Evolutionary conservation across 2,329 filamentous ascomycete species (phyloP).

Genomic region (Biscogniauxia sp.): DNA sequence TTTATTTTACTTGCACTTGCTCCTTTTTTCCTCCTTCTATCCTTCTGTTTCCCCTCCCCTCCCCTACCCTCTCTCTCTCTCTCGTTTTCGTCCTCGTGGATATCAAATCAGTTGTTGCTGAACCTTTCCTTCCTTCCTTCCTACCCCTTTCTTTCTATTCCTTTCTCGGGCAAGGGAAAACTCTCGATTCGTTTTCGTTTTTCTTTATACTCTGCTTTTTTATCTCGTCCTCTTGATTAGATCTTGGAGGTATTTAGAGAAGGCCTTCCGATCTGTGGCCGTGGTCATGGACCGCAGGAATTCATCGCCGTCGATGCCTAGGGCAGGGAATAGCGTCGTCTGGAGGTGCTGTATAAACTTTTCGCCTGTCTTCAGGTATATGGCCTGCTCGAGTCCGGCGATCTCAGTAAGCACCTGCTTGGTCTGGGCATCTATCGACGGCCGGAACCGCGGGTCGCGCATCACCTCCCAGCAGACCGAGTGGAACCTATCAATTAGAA

Average conservation of each 20-base stretch:
- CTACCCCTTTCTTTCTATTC: too few species aligned
- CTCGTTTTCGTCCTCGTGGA: too few species aligned
- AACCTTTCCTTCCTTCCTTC: too few species aligned
- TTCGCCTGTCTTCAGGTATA: constrained; percentile 86
- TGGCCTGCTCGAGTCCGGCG: constrained; percentile 79
- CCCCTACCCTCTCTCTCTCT: too few species aligned
- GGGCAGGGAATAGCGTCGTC: constrained; percentile 58
- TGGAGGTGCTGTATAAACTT: constrained; percentile 72
- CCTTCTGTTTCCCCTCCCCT: not conserved
- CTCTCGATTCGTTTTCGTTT: not conserved
- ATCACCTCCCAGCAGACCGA: constrained; percentile 87
- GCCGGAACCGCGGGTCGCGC: constrained; percentile 73
- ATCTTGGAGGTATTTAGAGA: constrained; percentile 62
- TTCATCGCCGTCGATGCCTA: constrained; percentile 62
- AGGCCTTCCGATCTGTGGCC: constrained; percentile 57
- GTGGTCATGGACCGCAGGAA: constrained; percentile 60
- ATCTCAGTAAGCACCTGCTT: constrained; percentile 87
- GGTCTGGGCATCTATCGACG: constrained; percentile 78
- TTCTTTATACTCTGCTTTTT: constrained; percentile 2
- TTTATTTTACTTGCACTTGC: too few species aligned
- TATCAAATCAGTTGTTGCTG: too few species aligned
- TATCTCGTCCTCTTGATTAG: constrained; percentile 45
- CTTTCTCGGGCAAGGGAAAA: too few species aligned
- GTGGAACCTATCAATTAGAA: constrained; percentile 87
- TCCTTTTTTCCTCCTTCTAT: not conserved